These are phyloP conservation scores for Kingdonia uniflora DNA, from an alignment of 164 flowering plant genomes.

Conservation along the genomic window DNA sequence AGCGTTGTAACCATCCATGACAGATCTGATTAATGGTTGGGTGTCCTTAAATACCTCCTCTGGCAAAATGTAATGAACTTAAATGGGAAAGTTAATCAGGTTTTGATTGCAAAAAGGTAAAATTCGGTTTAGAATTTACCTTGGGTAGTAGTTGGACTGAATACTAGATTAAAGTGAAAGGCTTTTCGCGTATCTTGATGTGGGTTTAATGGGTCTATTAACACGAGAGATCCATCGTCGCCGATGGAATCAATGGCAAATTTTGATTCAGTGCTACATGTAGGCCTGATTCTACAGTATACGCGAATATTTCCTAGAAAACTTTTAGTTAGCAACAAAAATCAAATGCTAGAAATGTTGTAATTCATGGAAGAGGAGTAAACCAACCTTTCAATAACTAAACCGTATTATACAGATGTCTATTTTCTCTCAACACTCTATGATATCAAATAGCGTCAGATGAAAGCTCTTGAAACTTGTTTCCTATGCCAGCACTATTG, in stretches of 20 bases:
- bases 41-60: slow-evolving; percentile 67
- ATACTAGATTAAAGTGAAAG: slow-evolving; percentile 71
- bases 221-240: slow-evolving; percentile 67
- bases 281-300: slow-evolving; percentile 81
- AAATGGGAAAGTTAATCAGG: slow-evolving; percentile 4
- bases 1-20: slow-evolving; percentile 90
- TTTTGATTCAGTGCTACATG: slow-evolving; percentile 24
- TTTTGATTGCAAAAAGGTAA: no score
- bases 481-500: slow-evolving; percentile 35
- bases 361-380: not conserved
- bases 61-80: slow-evolving; percentile 17
- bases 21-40: slow-evolving; percentile 79
- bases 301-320: slow-evolving; percentile 81
- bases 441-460: slow-evolving; percentile 69
- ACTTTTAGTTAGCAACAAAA: no score
- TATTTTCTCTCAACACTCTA: slow-evolving; percentile 64
- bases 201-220: slow-evolving; percentile 53
- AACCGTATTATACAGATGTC: slow-evolving; percentile 62
- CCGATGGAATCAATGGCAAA: slow-evolving; percentile 52
- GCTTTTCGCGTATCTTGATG: slow-evolving; percentile 44
- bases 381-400: slow-evolving; percentile 84
- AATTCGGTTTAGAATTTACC: slow-evolving; percentile 25
- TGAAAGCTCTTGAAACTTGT: slow-evolving; percentile 59
- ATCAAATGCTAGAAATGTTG: no score
- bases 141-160: slow-evolving; percentile 66